Base-by-base conservation (phyloP, 2,329 filamentous ascomycete genomes). In the Botryotinia narcissicola region DNA sequence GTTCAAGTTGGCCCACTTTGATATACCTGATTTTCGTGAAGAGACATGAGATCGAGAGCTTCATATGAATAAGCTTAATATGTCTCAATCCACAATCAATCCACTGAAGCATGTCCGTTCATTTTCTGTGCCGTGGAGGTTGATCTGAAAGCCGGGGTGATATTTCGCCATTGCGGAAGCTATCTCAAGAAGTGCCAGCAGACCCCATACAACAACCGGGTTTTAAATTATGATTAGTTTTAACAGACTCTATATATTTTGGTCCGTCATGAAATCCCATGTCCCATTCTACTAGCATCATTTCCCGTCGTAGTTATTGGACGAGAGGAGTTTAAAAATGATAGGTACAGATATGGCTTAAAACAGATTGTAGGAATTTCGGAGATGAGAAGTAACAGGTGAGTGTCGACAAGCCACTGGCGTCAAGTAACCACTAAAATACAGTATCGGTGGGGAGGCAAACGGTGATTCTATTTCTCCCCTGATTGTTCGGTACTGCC, bases 301-400 rank as follows among this genome's bases (percentile, higher is more conserved):
- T 37, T n/a, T 61, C n/a, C 42, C 18, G 40, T 25, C 12, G 22
- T 40, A 60, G 44, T 61, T 69, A 60, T 73, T 48, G 54, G 71
- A 48, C 7, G 64, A 60, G 63, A 69, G 63, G 18, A 48, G 54
- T 68, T 61, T 66, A 9, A 25, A 51, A 61, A 46, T 46, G 51
- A 68, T 73, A 35, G 67, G 67, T 66, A 69, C 35, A 42, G 35
- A 16, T 54, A 59, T 44, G n/a, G 54, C 54, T 46, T 61, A n/a
- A 46, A 68, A 74, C 70, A 70, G 57, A 48, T 70, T 73, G 73
- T 76, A 44, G 48, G 66, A 79, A 54, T 68, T 75, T 74, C 78
- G 78, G 78, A 79, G 75, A 79, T 79, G 78, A 79, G 44, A 72
- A 67, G 71, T 59, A 72, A 64, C 59, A 72, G 57, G 40, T 64